These are phyloP conservation scores for Penicillium sp. DNA, from an alignment of 2,329 filamentous ascomycete genomes.

Conservation along the genomic window DNA sequence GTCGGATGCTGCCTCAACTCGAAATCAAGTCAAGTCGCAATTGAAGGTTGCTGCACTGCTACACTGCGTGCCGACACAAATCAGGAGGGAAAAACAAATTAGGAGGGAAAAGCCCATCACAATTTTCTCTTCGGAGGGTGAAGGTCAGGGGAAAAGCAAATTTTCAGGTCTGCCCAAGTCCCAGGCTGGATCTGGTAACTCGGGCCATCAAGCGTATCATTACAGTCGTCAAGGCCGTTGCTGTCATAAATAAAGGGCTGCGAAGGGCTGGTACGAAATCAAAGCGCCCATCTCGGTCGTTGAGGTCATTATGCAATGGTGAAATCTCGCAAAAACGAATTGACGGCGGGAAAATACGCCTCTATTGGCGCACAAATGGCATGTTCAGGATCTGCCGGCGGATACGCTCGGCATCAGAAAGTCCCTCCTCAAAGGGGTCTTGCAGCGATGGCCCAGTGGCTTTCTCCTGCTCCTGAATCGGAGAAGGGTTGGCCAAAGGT, in stretches of 20 bases:
- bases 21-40: neutral
- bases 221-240: constrained; percentile 32
- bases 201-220: constrained; percentile 24
- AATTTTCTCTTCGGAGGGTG: constrained; percentile 21
- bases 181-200: constrained; percentile 9
- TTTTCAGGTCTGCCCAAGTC: constrained; percentile 9
- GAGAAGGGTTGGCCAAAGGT: constrained; percentile 14
- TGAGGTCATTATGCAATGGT: constrained; percentile 28
- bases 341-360: constrained; percentile 12
- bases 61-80: constrained; percentile 1
- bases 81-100: constrained; percentile 10
- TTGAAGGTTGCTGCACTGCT: neutral
- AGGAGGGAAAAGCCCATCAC: constrained; percentile 19
- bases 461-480: constrained; percentile 15
- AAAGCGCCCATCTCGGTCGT: constrained; percentile 20
- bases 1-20: neutral
- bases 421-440: constrained; percentile 33
- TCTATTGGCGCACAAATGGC: constrained; percentile 29
- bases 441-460: constrained; percentile 21
- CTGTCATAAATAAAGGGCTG: constrained; percentile 28
- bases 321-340: constrained; percentile 20
- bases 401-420: constrained; percentile 39
- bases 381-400: constrained; percentile 39
- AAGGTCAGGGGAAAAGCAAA: constrained; percentile 4
- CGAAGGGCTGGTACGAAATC: constrained; percentile 8